Evolutionary conservation across 768 basidiomycete species (phyloP), one percentile per base, ranked within the genome.

Genomic region (Pholiota molesta): DNA sequence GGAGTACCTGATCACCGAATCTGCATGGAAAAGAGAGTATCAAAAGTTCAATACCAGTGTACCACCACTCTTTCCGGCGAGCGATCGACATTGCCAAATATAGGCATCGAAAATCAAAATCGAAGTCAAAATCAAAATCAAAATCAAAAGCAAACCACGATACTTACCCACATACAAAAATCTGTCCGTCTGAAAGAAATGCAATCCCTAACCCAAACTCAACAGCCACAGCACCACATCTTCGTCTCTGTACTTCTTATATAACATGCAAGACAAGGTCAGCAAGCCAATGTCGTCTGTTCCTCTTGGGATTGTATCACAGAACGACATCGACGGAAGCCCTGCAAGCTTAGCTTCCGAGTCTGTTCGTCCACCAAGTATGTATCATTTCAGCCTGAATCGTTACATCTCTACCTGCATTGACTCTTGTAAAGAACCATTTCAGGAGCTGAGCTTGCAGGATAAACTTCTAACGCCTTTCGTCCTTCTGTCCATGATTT

Each of bases 401-500:
- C 1, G 9, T 14, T 8, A 10, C 29, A 19, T 29, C 9, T 14
- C 8, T 7, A 37, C 2, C 39, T n/a, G 14, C 16, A 37, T 26
- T 8, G 17, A 37, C 14, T 52, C 61, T 16, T 42, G 2, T 37
- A 5, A 28, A 81, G 79, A 63, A 1, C 66, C 80, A 5, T 82
- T 80, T 64, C 73, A 72, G 53, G 73, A 75, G 23, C 76, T 89
- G 0, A 71, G 81, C 42, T 71, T 84, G 28, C 72, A 85, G 2
- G 90, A 92, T 66, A 81, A 85, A 17, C 77, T 88, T 5, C 77
- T 92, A 29, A 86, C 89, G 0, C 83, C 88, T 0, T 77, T 86
- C 40, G 87, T 94, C 31, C 77, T 95, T 2, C 26, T 90, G 0
- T 81, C 79, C 28, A 94, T 94, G 92, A 82, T 94, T 55, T 64